Evolutionary conservation across 805 yeast genomes (phyloP), one percentile per base, ranked within the genome.

Genomic region (Candida sanyiensis): DNA sequence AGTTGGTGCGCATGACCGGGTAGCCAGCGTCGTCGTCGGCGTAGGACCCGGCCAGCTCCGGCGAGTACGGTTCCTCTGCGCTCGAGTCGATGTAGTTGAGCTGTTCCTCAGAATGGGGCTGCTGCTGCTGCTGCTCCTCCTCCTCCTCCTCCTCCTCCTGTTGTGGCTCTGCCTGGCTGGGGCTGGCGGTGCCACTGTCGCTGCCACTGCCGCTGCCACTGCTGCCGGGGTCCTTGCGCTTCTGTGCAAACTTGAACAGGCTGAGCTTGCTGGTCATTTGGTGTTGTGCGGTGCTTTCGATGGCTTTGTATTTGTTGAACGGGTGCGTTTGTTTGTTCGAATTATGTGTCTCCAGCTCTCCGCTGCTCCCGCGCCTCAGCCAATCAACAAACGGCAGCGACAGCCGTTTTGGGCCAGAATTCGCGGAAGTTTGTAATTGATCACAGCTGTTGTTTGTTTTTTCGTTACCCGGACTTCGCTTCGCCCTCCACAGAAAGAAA

Each of bases 201-300:
- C 15, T 13, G 29, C 23, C 37, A 21, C 31, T 34, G 11, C 21
- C 20, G 8, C 17, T 15, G 35, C 7, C 20, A 11, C 15, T 32
- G 17, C 22, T 33, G 17, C 28, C 32, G 13, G 15, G 11, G 25
- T 17, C 36, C 30, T 35, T 35, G 29, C 22, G 39, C 33, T 38
- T 38, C 24, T 39, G 43, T 20, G 32, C 24, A 30, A 42, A 42
- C 38, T 38, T 42, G 37, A 42, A 42, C 37, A 42, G 33, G 32
- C 35, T 42, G 18, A 42, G 39, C 26, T 42, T 42, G 23, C 28
- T 33, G 18, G 37, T 32, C 40, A 40, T 40, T 18, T 24, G n/a
- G 24, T 27, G 18, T 20, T 29, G 12, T n/a, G 13, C 13, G 17
- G 13, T 27, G 29, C n/a, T 27, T 11, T 31, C 21, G 10, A n/a